phyloP scores from a whole-genome alignment of 2,329 filamentous ascomycete genomes.

The Pseudogymnoascus sp. region DNA sequence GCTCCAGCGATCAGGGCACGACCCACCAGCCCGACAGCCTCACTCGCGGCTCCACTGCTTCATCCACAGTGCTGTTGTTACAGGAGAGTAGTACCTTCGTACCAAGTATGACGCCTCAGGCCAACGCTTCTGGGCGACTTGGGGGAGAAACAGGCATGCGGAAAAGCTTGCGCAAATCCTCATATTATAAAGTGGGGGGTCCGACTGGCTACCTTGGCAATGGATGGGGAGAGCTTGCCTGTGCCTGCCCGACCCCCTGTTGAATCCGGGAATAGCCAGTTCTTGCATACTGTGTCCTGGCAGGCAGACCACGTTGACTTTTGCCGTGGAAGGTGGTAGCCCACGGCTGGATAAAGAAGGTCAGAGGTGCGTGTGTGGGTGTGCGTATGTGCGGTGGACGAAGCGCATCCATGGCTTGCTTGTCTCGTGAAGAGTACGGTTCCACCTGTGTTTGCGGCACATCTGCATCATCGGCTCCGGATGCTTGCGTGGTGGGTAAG shows the following conservation, averaged over 20 bases:
- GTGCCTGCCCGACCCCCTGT: not conserved
- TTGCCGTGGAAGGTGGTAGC: not conserved
- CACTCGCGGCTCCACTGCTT: not conserved
- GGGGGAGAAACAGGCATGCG: not conserved
- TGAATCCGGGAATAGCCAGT: not conserved
- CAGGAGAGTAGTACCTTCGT: not conserved
- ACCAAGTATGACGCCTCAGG: not conserved
- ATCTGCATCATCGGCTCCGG: not conserved
- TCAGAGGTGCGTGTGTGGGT: not conserved
- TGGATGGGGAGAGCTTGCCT: not conserved
- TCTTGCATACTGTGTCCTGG: not conserved
- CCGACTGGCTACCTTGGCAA: not conserved
- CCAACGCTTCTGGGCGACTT: not conserved
- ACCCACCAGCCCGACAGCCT: not conserved
- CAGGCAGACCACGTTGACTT: not conserved
- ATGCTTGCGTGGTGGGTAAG: not conserved
- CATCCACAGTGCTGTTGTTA: not conserved
- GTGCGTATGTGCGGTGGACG: not conserved
- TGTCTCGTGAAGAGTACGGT: not conserved
- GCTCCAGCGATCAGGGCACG: not conserved
- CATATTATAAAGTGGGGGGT: not conserved
- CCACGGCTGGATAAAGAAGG: not conserved
- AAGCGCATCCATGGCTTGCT: not conserved
- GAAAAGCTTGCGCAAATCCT: not conserved
- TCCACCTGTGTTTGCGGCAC: not conserved